phyloP scores from a whole-genome alignment of 345 rosid species.

The Aurinia saxatilis region DNA sequence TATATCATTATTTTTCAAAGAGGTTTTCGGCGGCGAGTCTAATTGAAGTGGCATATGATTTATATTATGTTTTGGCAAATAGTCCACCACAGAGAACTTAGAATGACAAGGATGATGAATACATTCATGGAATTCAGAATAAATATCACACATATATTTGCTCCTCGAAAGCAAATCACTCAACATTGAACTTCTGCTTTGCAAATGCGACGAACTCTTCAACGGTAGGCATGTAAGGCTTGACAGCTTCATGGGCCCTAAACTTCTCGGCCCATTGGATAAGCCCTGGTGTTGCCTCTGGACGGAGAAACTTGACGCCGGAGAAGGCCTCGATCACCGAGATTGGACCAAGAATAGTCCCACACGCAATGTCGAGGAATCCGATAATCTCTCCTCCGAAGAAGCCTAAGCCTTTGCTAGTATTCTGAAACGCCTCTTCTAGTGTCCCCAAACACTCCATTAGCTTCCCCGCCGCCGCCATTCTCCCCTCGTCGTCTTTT shows the following conservation, averaged over 20 bases:
- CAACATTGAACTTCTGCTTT: constrained; percentile 23
- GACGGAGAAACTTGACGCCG: constrained; percentile 35
- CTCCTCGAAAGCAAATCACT: background rate
- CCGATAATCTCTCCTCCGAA: constrained; percentile 67
- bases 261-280: constrained; percentile 49
- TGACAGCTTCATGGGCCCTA: constrained; percentile 48
- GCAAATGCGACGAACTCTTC: constrained; percentile 57
- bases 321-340: constrained; percentile 33
- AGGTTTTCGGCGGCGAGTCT: too few species aligned
- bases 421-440: constrained; percentile 42
- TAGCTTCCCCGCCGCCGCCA: constrained; percentile 27
- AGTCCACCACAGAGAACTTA: background rate
- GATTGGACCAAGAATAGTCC: constrained; percentile 43
- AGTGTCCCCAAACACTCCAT: constrained; percentile 34
- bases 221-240: constrained; percentile 53
- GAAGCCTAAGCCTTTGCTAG: constrained; percentile 55
- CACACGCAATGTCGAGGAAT: constrained; percentile 53
- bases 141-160: too few species aligned
- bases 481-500: constrained; percentile 34
- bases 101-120: background rate
- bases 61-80: background rate
- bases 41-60: too few species aligned
- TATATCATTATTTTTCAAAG: too few species aligned
- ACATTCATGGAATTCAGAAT: background rate
- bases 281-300: constrained; percentile 41